phyloP scores from a whole-genome alignment of 257 asterid species.

The Gardenia jasminoides region DNA sequence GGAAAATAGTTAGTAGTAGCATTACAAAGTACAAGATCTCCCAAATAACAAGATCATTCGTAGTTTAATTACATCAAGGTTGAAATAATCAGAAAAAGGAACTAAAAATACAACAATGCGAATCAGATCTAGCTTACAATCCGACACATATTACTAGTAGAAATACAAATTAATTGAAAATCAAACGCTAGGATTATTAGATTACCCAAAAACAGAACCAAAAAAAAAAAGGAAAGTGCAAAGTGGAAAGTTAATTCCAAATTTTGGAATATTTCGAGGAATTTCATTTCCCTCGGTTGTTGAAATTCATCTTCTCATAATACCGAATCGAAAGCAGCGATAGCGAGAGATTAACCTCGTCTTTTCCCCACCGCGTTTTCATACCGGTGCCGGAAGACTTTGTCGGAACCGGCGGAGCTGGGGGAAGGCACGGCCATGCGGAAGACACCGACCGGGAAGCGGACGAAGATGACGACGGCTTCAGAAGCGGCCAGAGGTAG shows the following conservation, averaged over 20 bases:
- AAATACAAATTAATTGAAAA: conserved; percentile 3
- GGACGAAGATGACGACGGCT: conserved; percentile 46
- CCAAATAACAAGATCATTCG: background rate
- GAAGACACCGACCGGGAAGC: conserved; percentile 32
- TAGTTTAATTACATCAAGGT: conserved; percentile 6
- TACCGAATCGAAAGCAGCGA: conserved; percentile 85
- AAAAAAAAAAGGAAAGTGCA: background rate
- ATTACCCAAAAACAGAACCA: background rate
- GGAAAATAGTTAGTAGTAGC: conserved; percentile 2
- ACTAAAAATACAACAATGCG: background rate
- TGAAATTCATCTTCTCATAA: conserved; percentile 81
- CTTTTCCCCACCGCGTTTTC: conserved; percentile 90
- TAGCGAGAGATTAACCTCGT: conserved; percentile 85
- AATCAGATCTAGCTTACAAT: background rate
- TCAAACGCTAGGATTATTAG: background rate
- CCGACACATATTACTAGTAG: background rate
- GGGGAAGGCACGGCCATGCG: conserved; percentile 66
- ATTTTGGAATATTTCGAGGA: background rate
- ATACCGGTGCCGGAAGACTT: conserved; percentile 28
- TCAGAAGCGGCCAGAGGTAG: conserved; percentile 78
- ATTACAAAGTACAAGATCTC: background rate
- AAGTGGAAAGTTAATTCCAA: background rate
- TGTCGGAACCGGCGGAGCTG: conserved; percentile 33
- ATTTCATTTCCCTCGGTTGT: conserved; percentile 38
- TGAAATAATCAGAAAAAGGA: background rate